Evolutionary conservation across 2,329 filamentous ascomycete species (phyloP).

Genomic region (Gaeumannomyces sp.): DNA sequence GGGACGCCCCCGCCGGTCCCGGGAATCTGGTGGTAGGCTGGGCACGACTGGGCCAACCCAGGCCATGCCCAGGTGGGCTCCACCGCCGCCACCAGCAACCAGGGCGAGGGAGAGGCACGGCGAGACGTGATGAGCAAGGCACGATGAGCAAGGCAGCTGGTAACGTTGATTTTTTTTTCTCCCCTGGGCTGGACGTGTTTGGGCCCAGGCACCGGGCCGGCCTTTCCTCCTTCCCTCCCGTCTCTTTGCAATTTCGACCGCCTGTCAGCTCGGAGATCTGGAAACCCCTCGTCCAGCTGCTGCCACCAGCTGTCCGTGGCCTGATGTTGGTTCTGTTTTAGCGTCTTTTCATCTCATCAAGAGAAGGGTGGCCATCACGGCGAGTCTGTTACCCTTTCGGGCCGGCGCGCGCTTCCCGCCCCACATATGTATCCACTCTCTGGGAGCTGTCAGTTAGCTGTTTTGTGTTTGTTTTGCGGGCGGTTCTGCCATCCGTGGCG

Average conservation of each 20-base stretch:
- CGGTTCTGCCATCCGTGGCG: too few species aligned
- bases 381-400: not conserved
- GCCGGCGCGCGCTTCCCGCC: not conserved
- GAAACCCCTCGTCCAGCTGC: too few species aligned
- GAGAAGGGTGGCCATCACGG: not conserved
- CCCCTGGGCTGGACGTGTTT: too few species aligned
- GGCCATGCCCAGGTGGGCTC: not conserved
- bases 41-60: too few species aligned
- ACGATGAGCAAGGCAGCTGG: too few species aligned
- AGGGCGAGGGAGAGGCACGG: not conserved
- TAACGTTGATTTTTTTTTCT: not conserved
- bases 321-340: not conserved
- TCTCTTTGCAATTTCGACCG: too few species aligned
- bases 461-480: not conserved
- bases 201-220: too few species aligned
- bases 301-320: too few species aligned
- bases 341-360: not conserved
- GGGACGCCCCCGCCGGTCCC: not conserved
- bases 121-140: not conserved
- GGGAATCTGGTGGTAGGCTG: constrained; percentile 1
- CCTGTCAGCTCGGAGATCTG: too few species aligned
- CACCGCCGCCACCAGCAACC: not conserved
- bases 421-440: not conserved
- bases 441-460: not conserved
- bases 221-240: too few species aligned